Evolutionary conservation across 2,329 filamentous ascomycete species (phyloP).

Genomic region (Arthrobotrys iridis): DNA sequence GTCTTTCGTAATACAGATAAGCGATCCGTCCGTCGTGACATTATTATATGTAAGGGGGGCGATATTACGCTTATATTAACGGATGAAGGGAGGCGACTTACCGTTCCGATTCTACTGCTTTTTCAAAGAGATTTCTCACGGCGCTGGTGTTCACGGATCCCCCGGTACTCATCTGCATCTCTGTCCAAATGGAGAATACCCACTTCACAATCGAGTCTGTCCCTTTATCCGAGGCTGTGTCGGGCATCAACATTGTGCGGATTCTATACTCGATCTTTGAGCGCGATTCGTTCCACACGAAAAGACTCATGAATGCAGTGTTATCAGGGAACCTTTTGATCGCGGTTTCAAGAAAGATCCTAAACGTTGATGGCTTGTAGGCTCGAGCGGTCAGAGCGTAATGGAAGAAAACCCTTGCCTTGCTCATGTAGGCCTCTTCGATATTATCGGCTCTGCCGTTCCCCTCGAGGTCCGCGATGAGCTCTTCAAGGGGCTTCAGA

Average conservation of each 20-base stretch:
- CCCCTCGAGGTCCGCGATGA: constrained; percentile 63
- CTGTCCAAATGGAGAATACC: constrained; percentile 68
- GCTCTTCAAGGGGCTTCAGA: constrained; percentile 63
- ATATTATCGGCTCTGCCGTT: constrained; percentile 63
- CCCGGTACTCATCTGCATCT: constrained; percentile 62
- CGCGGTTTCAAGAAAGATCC: constrained; percentile 70
- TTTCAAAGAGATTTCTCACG: constrained; percentile 68
- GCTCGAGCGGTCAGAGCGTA: constrained; percentile 70
- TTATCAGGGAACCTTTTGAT: constrained; percentile 77
- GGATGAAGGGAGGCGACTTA: constrained; percentile 51
- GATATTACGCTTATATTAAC: not conserved
- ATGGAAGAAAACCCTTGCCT: constrained; percentile 72
- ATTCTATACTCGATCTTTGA: constrained; percentile 80
- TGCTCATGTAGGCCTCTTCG: constrained; percentile 76
- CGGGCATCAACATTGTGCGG: constrained; percentile 69
- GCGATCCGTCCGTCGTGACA: constrained; percentile 9
- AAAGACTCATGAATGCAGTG: constrained; percentile 76
- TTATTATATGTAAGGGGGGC: not conserved
- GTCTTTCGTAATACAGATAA: constrained; percentile 11
- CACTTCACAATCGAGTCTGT: constrained; percentile 64
- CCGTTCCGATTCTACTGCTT: constrained; percentile 62
- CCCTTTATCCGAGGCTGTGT: constrained; percentile 60
- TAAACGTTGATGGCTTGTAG: constrained; percentile 74
- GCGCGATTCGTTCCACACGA: constrained; percentile 77
- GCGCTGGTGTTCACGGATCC: constrained; percentile 62